A percentile compares a stretch with the other conserved stretches of the same genome.
Conservation (phyloP, 2,329 filamentous ascomycete genomes). For the Aspergillus clavatus region DNA sequence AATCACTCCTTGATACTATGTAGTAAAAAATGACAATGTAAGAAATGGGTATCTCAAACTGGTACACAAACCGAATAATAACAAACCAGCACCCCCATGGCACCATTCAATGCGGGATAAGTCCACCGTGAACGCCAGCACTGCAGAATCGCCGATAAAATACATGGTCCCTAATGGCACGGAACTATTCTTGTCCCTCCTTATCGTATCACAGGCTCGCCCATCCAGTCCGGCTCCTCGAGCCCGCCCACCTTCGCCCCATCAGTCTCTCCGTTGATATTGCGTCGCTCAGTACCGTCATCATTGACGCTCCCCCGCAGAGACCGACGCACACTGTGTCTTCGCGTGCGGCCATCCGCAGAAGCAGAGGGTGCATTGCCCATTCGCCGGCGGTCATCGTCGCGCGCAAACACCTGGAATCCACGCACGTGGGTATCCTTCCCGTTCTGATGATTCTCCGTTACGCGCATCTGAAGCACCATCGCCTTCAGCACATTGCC, state of each 20-base stretch:
- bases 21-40: not conserved
- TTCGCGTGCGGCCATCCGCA: constrained; percentile 26
- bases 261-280: constrained; percentile 24
- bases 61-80: constrained; percentile 1
- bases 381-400: constrained; percentile 35
- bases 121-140: not conserved
- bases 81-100: not conserved
- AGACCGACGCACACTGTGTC: constrained; percentile 29
- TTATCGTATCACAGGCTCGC: constrained; percentile 45
- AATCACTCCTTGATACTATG: not conserved
- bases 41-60: constrained; percentile 11
- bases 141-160: not conserved
- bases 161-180: not conserved
- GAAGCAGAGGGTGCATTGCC: constrained; percentile 30
- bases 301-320: constrained; percentile 22
- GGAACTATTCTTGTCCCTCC: not conserved
- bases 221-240: constrained; percentile 47
- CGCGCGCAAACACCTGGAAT: constrained; percentile 71
- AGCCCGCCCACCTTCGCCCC: constrained; percentile 28
- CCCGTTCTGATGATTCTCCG: constrained; percentile 98
- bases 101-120: not conserved
- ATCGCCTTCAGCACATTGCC: constrained; percentile 78
- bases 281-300: constrained; percentile 15
- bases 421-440: constrained; percentile 97
- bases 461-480: constrained; percentile 81